These are phyloP conservation scores for Cyamopsis tetragonoloba DNA, from an alignment of 306 rosid species.

Conservation along the genomic window DNA sequence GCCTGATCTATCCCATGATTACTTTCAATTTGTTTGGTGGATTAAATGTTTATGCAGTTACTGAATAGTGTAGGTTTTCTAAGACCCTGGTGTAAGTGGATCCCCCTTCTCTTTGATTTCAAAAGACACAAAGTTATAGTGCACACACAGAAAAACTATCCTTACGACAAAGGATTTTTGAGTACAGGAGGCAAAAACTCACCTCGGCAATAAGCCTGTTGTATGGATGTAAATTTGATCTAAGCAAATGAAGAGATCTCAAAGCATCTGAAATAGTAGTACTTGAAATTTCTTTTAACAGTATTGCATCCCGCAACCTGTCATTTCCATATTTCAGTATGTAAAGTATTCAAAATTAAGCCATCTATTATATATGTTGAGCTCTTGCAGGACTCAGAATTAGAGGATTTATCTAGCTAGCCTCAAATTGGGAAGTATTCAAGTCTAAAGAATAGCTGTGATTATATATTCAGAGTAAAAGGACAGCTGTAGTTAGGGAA, in stretches of 20 bases:
- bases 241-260: slow-evolving; percentile 50
- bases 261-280: slow-evolving; percentile 46
- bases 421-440: slow-evolving; percentile 8
- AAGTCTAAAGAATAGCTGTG: background rate
- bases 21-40: background rate
- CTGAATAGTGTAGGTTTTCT: background rate
- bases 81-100: background rate
- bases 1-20: background rate
- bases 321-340: slow-evolving; percentile 14
- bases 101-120: background rate
- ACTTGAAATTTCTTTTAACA: slow-evolving; percentile 45
- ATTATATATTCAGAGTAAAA: slow-evolving; percentile 15
- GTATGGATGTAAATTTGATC: slow-evolving; percentile 65
- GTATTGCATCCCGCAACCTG: slow-evolving; percentile 66
- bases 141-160: background rate
- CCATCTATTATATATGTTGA: background rate
- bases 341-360: background rate
- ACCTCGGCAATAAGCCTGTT: slow-evolving; percentile 80
- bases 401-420: slow-evolving; percentile 15
- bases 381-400: slow-evolving; percentile 5
- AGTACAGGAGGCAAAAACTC: slow-evolving; percentile 24
- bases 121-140: background rate
- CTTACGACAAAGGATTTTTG: background rate
- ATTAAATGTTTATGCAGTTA: background rate
- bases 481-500: slow-evolving; percentile 14